Conservation (phyloP, 345 rosid species). For the Luvunga scandens region DNA sequence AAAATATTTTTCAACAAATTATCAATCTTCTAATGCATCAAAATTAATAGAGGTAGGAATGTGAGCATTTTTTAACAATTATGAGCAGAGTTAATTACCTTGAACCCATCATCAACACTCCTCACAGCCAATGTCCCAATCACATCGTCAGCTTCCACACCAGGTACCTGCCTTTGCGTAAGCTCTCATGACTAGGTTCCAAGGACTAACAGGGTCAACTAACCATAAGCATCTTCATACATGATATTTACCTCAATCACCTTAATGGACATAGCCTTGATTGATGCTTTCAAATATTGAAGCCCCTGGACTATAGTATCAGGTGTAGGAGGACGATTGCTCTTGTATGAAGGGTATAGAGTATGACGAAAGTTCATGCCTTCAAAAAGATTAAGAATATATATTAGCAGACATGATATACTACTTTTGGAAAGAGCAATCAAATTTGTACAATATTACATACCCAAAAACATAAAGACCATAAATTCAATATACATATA, state of each 20-base stretch:
- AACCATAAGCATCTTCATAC: conserved; percentile 2
- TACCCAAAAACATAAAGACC: neutral
- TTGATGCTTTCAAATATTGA: conserved; percentile 92
- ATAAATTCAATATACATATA: neutral
- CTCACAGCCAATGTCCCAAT: conserved; percentile 88
- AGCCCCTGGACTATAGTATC: conserved; percentile 94
- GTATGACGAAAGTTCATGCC: conserved; percentile 89
- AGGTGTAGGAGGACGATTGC: conserved; percentile 93
- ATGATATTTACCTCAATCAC: conserved; percentile 77
- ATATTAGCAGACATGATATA: conserved; percentile 9
- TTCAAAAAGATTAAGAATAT: conserved; percentile 25
- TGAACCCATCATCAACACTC: conserved; percentile 79
- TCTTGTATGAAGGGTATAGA: conserved; percentile 79
- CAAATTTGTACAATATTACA: neutral
- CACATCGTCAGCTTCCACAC: conserved; percentile 99
- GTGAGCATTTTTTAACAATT: neutral
- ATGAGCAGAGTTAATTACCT: conserved; percentile 36
- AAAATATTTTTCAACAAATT: conserved; percentile 6
- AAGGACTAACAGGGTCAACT: conserved; percentile 12
- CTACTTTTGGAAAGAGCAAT: neutral
- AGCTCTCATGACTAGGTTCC: conserved; percentile 28
- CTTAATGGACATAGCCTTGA: conserved; percentile 90
- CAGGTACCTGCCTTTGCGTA: conserved; percentile 66
- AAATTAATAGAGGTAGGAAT: neutral
- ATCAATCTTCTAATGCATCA: neutral